phyloP scores from a whole-genome alignment of 352 stramenopile species.

The Blastocystis sp. region DNA sequence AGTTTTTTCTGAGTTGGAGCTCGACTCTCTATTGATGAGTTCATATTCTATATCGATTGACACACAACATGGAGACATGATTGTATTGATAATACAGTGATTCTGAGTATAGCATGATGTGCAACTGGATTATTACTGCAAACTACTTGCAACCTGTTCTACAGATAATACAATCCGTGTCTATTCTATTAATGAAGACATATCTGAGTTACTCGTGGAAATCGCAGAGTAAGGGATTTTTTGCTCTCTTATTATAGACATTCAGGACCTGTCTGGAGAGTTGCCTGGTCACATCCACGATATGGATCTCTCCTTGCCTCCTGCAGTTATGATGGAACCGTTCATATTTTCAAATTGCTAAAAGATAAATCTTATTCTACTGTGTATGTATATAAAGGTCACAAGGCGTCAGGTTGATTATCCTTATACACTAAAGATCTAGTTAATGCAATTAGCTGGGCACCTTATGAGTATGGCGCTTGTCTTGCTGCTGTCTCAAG shows the following conservation, averaged over 20 bases:
- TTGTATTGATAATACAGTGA: slow-evolving; percentile 69
- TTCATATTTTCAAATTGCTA: slow-evolving; percentile 79
- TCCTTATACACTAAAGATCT: neutral
- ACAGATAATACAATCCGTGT: slow-evolving; percentile 86
- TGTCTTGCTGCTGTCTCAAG: slow-evolving; percentile 82
- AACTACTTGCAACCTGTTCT: slow-evolving; percentile 93
- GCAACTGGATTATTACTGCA: slow-evolving; percentile 98
- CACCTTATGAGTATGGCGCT: slow-evolving; percentile 90
- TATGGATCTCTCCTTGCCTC: slow-evolving; percentile 88
- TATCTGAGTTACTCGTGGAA: neutral
- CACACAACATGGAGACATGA: slow-evolving; percentile 95
- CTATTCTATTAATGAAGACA: slow-evolving; percentile 74
- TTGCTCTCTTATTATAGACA: slow-evolving; percentile 72
- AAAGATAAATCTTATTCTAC: slow-evolving; percentile 56
- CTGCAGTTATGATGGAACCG: slow-evolving; percentile 92
- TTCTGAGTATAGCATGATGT: slow-evolving; percentile 82
- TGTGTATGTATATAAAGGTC: slow-evolving; percentile 40
- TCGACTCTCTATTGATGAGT: neutral
- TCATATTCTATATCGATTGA: slow-evolving; percentile 84
- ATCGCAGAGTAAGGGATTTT: slow-evolving; percentile 63
- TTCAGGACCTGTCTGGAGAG: slow-evolving; percentile 93
- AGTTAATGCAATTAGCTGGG: slow-evolving; percentile 91
- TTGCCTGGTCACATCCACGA: slow-evolving; percentile 95
- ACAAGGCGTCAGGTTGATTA: slow-evolving; percentile 32
- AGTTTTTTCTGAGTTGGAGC: neutral